phyloP scores from a whole-genome alignment of 805 yeast species.

The Maudiozyma barnettii region DNA sequence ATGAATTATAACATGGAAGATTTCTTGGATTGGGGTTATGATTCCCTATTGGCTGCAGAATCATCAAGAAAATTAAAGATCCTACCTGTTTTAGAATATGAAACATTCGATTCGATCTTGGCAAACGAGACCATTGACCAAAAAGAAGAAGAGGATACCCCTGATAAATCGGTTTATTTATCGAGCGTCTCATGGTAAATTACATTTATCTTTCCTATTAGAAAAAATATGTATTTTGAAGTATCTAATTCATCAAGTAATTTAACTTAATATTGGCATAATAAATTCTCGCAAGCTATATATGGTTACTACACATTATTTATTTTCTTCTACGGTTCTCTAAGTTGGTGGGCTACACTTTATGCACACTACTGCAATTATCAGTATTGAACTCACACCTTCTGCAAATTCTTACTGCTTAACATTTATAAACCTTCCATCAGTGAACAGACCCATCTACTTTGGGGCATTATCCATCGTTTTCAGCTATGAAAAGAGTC shows the following conservation, averaged over 20 bases:
- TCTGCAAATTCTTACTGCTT: no score
- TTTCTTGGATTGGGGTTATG: slow-evolving; percentile 85
- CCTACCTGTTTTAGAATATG: slow-evolving; percentile 72
- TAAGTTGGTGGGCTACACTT: no score
- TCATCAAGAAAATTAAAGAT: slow-evolving; percentile 53
- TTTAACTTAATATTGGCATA: neutral
- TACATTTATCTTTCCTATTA: neutral
- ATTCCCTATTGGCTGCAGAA: slow-evolving; percentile 54
- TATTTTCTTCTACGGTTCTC: no score
- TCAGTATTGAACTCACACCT: no score
- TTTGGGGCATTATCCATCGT: no score
- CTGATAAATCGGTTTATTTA: slow-evolving; percentile 8
- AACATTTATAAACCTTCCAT: no score
- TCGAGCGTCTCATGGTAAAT: slow-evolving; percentile 21
- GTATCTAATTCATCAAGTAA: neutral
- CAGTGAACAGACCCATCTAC: no score
- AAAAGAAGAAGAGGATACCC: neutral
- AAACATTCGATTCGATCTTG: slow-evolving; percentile 25
- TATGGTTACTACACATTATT: neutral
- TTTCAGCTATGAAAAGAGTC: no score
- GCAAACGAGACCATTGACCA: slow-evolving; percentile 4
- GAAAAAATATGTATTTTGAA: neutral
- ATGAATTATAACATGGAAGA: slow-evolving; percentile 85
- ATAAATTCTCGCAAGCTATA: neutral
- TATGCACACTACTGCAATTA: neutral